Base-by-base conservation (phyloP, 257 asterid genomes). In the Solanum virginianum region DNA sequence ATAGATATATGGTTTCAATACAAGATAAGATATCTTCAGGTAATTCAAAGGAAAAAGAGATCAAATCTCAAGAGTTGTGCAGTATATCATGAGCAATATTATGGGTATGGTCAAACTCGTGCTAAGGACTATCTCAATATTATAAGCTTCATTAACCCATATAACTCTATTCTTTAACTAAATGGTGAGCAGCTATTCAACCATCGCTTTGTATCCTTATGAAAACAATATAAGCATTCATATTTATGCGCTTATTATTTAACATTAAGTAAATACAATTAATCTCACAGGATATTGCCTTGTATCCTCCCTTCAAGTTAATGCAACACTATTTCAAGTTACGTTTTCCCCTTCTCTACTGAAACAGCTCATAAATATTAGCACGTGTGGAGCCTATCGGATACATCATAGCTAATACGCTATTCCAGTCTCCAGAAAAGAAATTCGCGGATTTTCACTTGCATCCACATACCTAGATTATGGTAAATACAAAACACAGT, bases 401-500 rank as follows among this genome's bases (percentile, higher is more conserved):
- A 60, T 57, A 16, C 68, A 60, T 60, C 68, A 60, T 22, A 62
- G 13, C 69, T 10, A 62, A 22, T 62, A 62, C 0, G 36, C 10
- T 62, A 62, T 11, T 62, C 32, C 32, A 29, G 32, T 29, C 32
- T 29, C 32, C 69, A 62, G 69, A 62, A 59, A 57, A 56, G 17
- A 15, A 17, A 56, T 17, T 57, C 24, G 11, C 12, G 10, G 63
- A 54, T 89, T 89, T 85, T 94, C 98, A 87, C 89, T 90, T 10
- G 85, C 80, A 81, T 92, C 97, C 81, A 84, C 91, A 39, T 91
- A 95, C 85, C 98, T 95, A 26, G 13, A 13, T 15, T 11, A 15
- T 24, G 22, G 39, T 17, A 75, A 49, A 24, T 24, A 49, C 12
- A 45, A 47, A 5, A 45, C 43, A 49, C 49, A 14, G 60, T 5